These are phyloP conservation scores for Acer saccharum DNA, from an alignment of 345 rosid species.

Conservation along the genomic window DNA sequence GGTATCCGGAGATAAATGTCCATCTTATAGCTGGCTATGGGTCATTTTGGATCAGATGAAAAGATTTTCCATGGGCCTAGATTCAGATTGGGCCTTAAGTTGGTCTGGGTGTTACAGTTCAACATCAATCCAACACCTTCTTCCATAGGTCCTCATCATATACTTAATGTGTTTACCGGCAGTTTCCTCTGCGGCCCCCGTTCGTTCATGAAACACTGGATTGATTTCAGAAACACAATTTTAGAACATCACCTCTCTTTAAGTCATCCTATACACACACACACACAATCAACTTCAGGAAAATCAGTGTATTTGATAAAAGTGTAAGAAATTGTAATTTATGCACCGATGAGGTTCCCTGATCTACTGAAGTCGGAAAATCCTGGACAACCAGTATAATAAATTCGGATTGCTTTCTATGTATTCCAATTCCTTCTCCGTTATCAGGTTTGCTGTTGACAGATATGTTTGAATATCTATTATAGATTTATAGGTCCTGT, in stretches of 20 bases:
- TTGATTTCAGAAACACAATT: constrained; percentile 16
- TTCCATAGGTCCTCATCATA: constrained; percentile 5
- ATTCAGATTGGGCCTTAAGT: no score
- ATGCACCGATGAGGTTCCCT: constrained; percentile 8
- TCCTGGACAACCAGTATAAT: background rate
- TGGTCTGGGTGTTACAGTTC: background rate
- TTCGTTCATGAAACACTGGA: constrained; percentile 40
- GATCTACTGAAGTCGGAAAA: constrained; percentile 26
- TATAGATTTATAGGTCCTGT: background rate
- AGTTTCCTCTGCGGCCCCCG: constrained; percentile 22
- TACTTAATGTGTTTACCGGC: constrained; percentile 24
- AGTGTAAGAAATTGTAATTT: background rate
- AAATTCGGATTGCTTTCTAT: background rate
- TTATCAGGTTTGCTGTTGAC: background rate
- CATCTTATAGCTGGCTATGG: no score
- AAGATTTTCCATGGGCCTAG: no score
- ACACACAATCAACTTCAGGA: background rate
- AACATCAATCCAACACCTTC: background rate
- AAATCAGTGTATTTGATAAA: background rate
- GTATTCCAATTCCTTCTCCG: background rate
- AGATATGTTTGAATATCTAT: background rate
- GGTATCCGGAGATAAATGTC: no score
- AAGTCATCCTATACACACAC: constrained; percentile 20
- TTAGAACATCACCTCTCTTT: constrained; percentile 27
- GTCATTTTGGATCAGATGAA: no score